phyloP scores from a whole-genome alignment of 2,329 filamentous ascomycete genomes.

The Ceratocystis papillata region DNA sequence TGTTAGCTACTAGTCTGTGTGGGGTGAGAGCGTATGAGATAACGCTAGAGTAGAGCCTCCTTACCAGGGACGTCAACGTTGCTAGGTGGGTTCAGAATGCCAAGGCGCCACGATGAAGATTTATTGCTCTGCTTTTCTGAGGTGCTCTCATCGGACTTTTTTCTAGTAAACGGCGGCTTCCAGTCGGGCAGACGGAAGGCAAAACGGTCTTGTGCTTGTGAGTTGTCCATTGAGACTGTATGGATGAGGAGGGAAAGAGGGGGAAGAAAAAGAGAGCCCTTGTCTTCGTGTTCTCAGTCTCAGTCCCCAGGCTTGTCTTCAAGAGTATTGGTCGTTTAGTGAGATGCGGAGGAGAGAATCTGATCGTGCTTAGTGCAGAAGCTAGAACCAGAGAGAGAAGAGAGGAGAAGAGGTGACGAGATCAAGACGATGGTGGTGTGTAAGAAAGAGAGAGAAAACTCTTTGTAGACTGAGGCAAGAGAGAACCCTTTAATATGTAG shows the following conservation, averaged over 20 bases:
- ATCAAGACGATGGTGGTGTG: not conserved
- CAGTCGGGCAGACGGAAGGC: not conserved
- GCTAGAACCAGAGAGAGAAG: slow-evolving; percentile 6
- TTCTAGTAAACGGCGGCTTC: slow-evolving; percentile 2
- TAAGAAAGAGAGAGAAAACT: not conserved
- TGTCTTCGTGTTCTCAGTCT: not conserved
- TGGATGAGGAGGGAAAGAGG: not conserved
- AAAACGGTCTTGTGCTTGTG: slow-evolving; percentile 2
- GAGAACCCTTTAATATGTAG: too few relatives aligned
- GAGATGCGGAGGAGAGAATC: not conserved
- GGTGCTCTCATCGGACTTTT: not conserved
- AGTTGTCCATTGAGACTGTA: not conserved
- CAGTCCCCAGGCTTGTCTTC: not conserved
- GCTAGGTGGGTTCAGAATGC: slow-evolving; percentile 68
- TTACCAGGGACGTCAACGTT: slow-evolving; percentile 82
- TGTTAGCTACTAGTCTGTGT: not conserved
- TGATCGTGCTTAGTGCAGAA: not conserved
- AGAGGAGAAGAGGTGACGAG: not conserved
- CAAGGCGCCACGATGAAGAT: slow-evolving; percentile 46
- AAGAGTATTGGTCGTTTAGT: not conserved
- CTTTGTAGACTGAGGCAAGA: too few relatives aligned
- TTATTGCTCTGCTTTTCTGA: not conserved
- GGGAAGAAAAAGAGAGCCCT: not conserved
- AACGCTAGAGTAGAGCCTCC: slow-evolving; percentile 26
- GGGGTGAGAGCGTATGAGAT: not conserved